These are phyloP conservation scores for Botryotinia convoluta DNA, from an alignment of 2,329 filamentous ascomycete species.

Conservation along the genomic window DNA sequence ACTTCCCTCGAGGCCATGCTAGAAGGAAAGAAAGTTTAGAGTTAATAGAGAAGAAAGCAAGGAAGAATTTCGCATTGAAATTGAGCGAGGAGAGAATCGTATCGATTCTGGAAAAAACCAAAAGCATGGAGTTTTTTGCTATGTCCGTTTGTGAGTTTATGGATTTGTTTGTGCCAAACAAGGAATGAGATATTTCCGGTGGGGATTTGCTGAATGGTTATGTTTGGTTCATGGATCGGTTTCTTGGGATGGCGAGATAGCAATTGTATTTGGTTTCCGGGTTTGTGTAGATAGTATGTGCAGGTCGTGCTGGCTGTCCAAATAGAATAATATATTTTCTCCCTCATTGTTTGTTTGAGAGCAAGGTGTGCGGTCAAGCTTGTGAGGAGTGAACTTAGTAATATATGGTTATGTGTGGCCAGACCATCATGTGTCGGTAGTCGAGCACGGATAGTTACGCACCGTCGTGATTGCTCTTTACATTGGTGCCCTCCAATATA, in stretches of 20 bases:
- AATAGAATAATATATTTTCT: background rate
- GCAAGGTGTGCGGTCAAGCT: background rate
- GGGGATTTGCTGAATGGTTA: background rate
- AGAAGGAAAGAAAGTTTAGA: slow-evolving; percentile 26
- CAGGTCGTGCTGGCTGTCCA: background rate
- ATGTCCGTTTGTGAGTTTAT: slow-evolving; percentile 17
- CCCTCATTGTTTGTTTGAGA: background rate
- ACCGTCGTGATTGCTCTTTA: background rate
- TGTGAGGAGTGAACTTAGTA: background rate
- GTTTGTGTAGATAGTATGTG: background rate
- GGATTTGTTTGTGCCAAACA: slow-evolving; percentile 20
- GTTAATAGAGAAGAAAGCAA: slow-evolving; percentile 29
- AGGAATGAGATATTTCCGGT: background rate
- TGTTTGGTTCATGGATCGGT: background rate
- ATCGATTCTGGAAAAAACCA: slow-evolving; percentile 12
- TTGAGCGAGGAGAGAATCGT: slow-evolving; percentile 25
- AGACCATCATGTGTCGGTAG: background rate
- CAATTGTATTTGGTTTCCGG: background rate
- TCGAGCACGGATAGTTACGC: background rate
- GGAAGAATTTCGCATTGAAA: slow-evolving; percentile 29
- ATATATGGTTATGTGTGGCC: background rate
- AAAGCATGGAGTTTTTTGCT: slow-evolving; percentile 20
- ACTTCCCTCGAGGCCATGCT: slow-evolving; percentile 41
- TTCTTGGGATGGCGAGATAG: slow-evolving; percentile 1
- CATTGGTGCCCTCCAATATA: background rate